Percentiles rank a stretch among this genome's conserved stretches.
Conservation (phyloP, 495 filamentous ascomycete species). For the Neurospora tetrasperma region DNA sequence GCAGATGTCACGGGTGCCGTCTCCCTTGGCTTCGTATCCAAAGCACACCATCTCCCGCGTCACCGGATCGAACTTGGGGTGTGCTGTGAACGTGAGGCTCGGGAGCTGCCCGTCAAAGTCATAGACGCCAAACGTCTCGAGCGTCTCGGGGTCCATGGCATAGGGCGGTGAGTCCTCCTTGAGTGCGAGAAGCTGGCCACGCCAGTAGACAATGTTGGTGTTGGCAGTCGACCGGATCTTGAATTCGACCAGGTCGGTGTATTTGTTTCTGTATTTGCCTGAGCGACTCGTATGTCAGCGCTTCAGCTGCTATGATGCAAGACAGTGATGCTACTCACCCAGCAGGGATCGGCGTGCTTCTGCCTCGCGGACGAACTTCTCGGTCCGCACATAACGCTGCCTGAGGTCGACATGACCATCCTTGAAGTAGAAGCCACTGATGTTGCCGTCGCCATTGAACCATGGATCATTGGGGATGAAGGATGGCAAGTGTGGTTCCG, state of each 20-base stretch:
- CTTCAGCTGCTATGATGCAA: neutral
- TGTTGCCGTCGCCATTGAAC: conserved; percentile 20
- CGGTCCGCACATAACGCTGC: conserved; percentile 39
- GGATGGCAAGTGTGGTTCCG: conserved; percentile 18
- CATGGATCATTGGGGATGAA: conserved; percentile 9
- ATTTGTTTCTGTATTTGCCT: conserved; percentile 40
- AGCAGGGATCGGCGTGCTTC: conserved; percentile 30
- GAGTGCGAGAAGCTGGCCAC: conserved; percentile 36
- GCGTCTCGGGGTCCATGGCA: conserved; percentile 39
- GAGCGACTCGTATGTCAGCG: neutral
- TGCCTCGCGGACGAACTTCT: conserved; percentile 33
- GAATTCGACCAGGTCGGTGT: conserved; percentile 37
- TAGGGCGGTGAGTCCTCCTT: conserved; percentile 43
- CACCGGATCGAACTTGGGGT: conserved; percentile 46
- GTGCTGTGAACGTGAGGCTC: conserved; percentile 44
- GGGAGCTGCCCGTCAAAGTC: conserved; percentile 44
- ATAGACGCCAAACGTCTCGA: conserved; percentile 40
- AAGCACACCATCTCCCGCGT: conserved; percentile 44
- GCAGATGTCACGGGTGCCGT: conserved; percentile 33
- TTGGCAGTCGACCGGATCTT: conserved; percentile 36
- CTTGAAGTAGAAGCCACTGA: conserved; percentile 39
- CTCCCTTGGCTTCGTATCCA: conserved; percentile 38
- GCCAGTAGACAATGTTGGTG: conserved; percentile 41
- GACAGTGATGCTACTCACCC: conserved; percentile 3
- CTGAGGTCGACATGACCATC: conserved; percentile 37